Conservation (phyloP, 208 protist species). For the Leishmania mexicana region DNA sequence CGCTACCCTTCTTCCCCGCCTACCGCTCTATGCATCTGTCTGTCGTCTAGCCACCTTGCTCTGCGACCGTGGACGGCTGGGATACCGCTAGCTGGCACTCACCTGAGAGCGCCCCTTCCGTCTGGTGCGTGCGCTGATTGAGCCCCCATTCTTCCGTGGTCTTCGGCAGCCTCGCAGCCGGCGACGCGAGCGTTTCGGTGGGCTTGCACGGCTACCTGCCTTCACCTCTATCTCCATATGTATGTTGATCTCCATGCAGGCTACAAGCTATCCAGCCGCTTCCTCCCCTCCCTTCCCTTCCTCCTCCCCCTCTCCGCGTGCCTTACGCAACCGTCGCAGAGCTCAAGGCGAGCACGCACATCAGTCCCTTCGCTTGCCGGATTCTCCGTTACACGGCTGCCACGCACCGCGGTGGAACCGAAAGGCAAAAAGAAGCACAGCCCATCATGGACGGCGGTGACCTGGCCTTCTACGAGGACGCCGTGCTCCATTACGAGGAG, state of each 20-base stretch:
- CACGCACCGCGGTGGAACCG: background rate
- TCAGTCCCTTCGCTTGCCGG: background rate
- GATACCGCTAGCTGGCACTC: background rate
- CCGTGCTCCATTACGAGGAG: slow-evolving; percentile 10
- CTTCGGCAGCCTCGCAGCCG: background rate
- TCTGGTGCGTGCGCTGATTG: background rate
- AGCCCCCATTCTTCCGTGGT: background rate
- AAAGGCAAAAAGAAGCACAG: background rate
- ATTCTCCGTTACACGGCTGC: background rate
- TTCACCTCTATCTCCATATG: background rate
- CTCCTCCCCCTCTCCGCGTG: background rate
- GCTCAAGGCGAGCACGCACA: background rate
- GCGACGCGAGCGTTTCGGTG: background rate
- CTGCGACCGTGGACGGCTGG: background rate
- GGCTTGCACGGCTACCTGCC: background rate
- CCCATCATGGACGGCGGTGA: slow-evolving; percentile 13
- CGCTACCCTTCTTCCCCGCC: background rate
- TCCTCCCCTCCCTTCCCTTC: background rate
- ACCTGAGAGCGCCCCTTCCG: background rate
- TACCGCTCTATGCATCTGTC: background rate
- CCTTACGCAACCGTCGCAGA: background rate
- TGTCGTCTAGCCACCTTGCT: background rate
- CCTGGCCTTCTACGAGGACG: slow-evolving; percentile 15
- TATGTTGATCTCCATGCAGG: background rate
- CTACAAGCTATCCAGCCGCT: background rate